Evolutionary conservation across 371 early-diverging fungal genomes (phyloP).

Genomic region (Smittium mucronatum): DNA sequence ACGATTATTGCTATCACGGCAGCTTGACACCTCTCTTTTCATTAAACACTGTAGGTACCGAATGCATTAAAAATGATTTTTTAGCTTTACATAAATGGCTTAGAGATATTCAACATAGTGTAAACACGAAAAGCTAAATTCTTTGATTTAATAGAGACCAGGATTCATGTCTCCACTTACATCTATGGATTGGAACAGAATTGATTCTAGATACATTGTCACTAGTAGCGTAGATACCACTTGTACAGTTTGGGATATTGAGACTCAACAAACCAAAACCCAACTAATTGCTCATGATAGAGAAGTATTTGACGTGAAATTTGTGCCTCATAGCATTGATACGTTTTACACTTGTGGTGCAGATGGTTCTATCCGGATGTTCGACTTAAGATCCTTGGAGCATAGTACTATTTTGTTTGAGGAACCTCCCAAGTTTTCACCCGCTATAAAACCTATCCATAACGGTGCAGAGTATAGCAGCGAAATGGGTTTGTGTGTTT

Average conservation of each 20-base stretch:
- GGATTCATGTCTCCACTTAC: conserved; percentile 73
- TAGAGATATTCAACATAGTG: not conserved
- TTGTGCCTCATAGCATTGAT: conserved; percentile 64
- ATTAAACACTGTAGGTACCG: not conserved
- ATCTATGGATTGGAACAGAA: conserved; percentile 91
- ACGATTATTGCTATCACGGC: not conserved
- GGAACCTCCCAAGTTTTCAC: conserved; percentile 22
- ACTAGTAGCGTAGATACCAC: conserved; percentile 94
- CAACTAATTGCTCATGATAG: conserved; percentile 95
- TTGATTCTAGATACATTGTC: conserved; percentile 67
- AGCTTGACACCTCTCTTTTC: not conserved
- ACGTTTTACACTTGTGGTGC: conserved; percentile 94
- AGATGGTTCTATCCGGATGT: conserved; percentile 92
- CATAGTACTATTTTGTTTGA: conserved; percentile 96
- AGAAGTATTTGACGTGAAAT: conserved; percentile 92
- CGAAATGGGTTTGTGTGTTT: not conserved
- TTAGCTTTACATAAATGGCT: not conserved
- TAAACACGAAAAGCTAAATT: too few species aligned
- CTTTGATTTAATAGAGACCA: conserved; percentile 20
- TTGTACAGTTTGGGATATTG: conserved; percentile 94
- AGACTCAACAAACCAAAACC: conserved; percentile 85
- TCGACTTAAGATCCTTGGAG: conserved; percentile 81
- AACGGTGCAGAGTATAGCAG: conserved; percentile 11
- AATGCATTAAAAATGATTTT: not conserved
- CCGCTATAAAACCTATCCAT: conserved; percentile 16